A percentile compares a stretch with the other conserved stretches of the same genome.
phyloP scores from a whole-genome alignment of 2,329 filamentous ascomycete species.

The Sclerotinia sclerotiorum region DNA sequence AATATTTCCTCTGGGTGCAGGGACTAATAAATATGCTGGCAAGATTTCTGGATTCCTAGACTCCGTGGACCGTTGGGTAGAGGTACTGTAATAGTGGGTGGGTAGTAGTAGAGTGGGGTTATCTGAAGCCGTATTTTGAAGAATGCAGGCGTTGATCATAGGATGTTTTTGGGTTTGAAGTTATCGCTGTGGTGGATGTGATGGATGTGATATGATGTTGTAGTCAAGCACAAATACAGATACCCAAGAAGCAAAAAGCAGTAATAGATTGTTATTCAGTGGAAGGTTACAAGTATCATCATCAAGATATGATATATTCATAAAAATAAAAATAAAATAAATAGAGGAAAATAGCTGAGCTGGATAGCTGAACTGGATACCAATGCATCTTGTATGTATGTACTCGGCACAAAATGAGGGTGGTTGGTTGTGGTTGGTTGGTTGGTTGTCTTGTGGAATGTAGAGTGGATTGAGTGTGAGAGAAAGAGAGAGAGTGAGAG shows the following conservation, averaged over 20 bases:
- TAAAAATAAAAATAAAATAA: too few relatives aligned
- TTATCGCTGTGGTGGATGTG: neutral
- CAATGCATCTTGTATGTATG: neutral
- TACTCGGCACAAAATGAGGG: neutral
- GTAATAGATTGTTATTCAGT: neutral
- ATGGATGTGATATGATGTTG: neutral
- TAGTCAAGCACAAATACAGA: neutral
- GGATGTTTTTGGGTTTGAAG: neutral
- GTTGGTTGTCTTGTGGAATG: neutral
- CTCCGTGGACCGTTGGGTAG: too few relatives aligned
- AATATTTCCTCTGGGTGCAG: neutral
- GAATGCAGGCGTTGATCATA: slow-evolving; percentile 6
- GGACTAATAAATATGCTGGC: neutral
- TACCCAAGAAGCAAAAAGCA: neutral
- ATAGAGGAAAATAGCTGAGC: neutral
- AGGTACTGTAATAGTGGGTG: neutral
- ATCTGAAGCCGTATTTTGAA: neutral
- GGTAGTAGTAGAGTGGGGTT: neutral
- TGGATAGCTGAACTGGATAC: neutral
- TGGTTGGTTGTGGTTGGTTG: neutral
- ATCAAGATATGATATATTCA: neutral
- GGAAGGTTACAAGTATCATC: neutral
- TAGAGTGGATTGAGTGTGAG: neutral
- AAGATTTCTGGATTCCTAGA: neutral
- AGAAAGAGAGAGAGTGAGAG: too few relatives aligned